A percentile compares a stretch with the other conserved stretches of the same genome.
These are phyloP conservation scores for Trichoderma pleuroti DNA, from an alignment of 2,329 filamentous ascomycete genomes.

Conservation along the genomic window DNA sequence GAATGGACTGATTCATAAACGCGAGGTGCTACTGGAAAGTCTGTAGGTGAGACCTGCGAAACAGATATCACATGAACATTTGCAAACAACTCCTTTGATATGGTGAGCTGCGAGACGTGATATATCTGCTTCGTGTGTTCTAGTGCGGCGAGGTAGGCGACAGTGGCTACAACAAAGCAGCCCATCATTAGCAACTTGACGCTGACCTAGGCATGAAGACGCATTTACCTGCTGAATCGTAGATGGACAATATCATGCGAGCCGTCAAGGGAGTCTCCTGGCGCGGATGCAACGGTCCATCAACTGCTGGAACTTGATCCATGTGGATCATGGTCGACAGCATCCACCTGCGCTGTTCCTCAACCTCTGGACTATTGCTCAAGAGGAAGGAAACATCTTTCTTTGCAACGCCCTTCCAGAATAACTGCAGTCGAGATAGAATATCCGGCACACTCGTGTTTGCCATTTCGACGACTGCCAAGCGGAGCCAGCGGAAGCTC, in stretches of 20 bases:
- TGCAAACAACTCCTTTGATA: conserved; percentile 38
- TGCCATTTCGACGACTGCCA: conserved; percentile 9
- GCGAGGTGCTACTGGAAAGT: conserved; percentile 38
- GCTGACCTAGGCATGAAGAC: neutral
- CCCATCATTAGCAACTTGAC: neutral
- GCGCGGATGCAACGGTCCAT: neutral
- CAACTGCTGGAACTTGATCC: conserved; percentile 32
- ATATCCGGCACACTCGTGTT: neutral
- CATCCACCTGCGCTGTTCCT: conserved; percentile 46
- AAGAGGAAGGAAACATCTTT: conserved; percentile 3
- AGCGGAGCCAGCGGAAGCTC: neutral
- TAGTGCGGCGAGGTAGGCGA: conserved; percentile 47
- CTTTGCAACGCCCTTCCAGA: neutral
- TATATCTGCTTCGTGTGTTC: conserved; percentile 41
- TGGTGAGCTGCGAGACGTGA: conserved; percentile 42
- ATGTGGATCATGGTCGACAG: conserved; percentile 52
- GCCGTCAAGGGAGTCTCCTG: neutral
- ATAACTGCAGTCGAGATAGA: conserved; percentile 21
- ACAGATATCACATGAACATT: conserved; percentile 41
- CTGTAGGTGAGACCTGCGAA: conserved; percentile 35
- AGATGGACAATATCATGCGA: conserved; percentile 42
- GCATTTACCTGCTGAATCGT: conserved; percentile 47
- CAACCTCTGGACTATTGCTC: neutral
- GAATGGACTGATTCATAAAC: conserved; percentile 51
- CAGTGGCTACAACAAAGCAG: conserved; percentile 37